phyloP scores from a whole-genome alignment of 2,329 filamentous ascomycete genomes.

The Ceratocystis cubensis region DNA sequence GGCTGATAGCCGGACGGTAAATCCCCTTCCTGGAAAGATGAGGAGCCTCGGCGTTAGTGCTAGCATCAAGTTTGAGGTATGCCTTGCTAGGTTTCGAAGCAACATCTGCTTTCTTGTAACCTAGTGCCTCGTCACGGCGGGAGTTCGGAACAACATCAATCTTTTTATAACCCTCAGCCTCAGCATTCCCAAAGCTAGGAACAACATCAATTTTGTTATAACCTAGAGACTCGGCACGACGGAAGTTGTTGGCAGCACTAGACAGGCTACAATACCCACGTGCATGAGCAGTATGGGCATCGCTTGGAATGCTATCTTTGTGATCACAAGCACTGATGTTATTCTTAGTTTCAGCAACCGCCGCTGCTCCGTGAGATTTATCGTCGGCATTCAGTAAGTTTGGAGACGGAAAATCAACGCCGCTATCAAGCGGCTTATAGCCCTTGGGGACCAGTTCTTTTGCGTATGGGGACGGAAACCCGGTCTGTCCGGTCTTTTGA shows the following conservation, averaged over 20 bases:
- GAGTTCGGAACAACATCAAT: not conserved
- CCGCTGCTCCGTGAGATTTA: not conserved
- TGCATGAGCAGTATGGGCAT: not conserved
- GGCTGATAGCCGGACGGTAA: not conserved
- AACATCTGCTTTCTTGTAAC: constrained; percentile 4
- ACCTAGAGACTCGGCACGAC: not conserved
- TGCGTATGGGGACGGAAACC: not conserved
- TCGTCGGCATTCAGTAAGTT: not conserved
- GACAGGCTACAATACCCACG: constrained; percentile 8
- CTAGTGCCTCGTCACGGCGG: not conserved
- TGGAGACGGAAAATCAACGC: not conserved
- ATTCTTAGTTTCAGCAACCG: not conserved
- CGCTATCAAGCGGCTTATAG: not conserved
- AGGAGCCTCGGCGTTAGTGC: not conserved
- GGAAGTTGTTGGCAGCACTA: not conserved
- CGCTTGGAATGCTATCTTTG: not conserved
- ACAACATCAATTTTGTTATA: constrained; percentile 5
- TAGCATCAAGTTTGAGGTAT: not conserved
- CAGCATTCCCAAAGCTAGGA: not conserved
- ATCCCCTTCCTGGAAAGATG: not conserved
- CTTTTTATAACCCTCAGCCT: not conserved
- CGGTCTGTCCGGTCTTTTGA: not conserved
- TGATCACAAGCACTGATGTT: constrained; percentile 10
- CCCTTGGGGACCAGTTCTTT: not conserved
- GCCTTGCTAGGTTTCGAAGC: not conserved